Conservation (phyloP, 2,329 filamentous ascomycete genomes). For the Samsoniella hepiali region DNA sequence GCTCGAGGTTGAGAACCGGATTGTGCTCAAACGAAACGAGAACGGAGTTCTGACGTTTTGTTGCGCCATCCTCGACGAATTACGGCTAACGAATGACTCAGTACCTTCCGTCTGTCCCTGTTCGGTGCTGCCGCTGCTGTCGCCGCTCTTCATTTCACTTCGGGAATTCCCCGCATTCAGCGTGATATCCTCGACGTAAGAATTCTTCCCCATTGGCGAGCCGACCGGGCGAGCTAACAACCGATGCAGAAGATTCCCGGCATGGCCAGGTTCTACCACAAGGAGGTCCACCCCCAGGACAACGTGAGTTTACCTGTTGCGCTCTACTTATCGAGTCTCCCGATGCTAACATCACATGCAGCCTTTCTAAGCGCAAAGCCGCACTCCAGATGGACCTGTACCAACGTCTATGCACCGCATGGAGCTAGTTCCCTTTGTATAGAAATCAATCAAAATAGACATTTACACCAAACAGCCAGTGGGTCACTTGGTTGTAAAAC, state of each 20-base stretch:
- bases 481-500: background rate
- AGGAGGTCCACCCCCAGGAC: constrained; percentile 57
- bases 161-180: constrained; percentile 59
- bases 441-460: constrained; percentile 20
- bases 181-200: constrained; percentile 57
- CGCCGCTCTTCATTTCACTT: constrained; percentile 57
- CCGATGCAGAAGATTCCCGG: constrained; percentile 51
- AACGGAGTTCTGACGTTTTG: no score
- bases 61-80: no score
- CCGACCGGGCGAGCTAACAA: constrained; percentile 24
- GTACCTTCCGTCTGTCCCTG: constrained; percentile 49
- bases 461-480: background rate
- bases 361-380: constrained; percentile 40
- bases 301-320: constrained; percentile 47
- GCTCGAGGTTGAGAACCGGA: background rate
- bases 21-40: background rate
- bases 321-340: background rate
- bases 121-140: constrained; percentile 58
- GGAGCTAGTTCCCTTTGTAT: constrained; percentile 19
- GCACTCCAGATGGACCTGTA: constrained; percentile 30
- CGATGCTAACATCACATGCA: constrained; percentile 27
- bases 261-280: constrained; percentile 48
- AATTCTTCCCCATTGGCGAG: background rate
- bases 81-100: constrained; percentile 28
- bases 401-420: constrained; percentile 23